phyloP scores from a whole-genome alignment of 2,329 filamentous ascomycete genomes.

The Hymenoscyphus occultus region DNA sequence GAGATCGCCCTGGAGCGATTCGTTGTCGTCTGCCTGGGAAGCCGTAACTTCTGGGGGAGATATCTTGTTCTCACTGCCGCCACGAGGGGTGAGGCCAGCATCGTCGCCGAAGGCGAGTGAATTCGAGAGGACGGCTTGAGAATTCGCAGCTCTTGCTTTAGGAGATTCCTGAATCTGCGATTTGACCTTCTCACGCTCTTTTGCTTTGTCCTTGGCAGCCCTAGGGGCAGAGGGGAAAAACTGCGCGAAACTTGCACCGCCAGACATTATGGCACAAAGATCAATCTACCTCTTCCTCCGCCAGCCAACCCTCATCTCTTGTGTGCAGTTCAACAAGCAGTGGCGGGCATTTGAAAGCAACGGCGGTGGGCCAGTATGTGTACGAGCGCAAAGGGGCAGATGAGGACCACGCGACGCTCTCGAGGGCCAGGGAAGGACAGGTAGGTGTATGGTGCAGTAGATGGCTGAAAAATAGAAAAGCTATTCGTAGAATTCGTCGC shows the following conservation, averaged over 20 bases:
- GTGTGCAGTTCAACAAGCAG: conserved; percentile 24
- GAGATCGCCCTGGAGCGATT: conserved; percentile 60
- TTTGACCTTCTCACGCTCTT: conserved; percentile 60
- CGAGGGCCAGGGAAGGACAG: conserved; percentile 17
- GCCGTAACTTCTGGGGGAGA: conserved; percentile 21
- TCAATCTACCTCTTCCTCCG: conserved; percentile 35
- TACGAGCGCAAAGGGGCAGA: conserved; percentile 18
- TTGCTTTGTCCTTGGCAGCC: conserved; percentile 52
- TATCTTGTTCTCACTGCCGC: conserved; percentile 22
- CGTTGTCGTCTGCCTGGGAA: conserved; percentile 50
- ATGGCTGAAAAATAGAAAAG: background rate
- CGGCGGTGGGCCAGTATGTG: conserved; percentile 27
- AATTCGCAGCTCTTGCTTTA: conserved; percentile 35
- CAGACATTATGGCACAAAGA: conserved; percentile 64
- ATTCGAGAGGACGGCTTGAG: conserved; percentile 35
- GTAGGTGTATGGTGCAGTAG: conserved; percentile 6
- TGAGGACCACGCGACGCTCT: conserved; percentile 24
- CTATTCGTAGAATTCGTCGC: background rate
- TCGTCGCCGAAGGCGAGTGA: conserved; percentile 33
- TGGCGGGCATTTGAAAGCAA: conserved; percentile 30
- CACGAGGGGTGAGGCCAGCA: conserved; percentile 29
- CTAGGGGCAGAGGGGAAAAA: conserved; percentile 77
- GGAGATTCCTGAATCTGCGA: conserved; percentile 32
- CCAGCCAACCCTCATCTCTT: conserved; percentile 35
- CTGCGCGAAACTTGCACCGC: conserved; percentile 78